A percentile compares a stretch with the other conserved stretches of the same genome.
Evolutionary conservation across 345 rosid species (phyloP).

Genomic region (Brassica cretica): DNA sequence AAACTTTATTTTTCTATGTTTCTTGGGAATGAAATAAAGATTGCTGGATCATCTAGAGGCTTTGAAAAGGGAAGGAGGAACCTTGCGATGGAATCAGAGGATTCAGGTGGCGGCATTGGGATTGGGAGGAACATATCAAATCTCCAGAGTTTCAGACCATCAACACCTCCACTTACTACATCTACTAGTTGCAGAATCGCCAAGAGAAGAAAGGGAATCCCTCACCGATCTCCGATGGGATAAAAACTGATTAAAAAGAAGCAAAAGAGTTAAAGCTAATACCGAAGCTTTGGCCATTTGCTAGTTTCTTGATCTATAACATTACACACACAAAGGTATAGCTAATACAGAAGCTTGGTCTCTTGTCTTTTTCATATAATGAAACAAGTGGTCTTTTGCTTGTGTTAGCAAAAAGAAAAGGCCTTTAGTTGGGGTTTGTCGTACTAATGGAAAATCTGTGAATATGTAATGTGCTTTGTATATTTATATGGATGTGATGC

Average conservation of each 20-base stretch:
- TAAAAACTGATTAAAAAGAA: neutral
- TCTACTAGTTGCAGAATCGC: slow-evolving; percentile 52
- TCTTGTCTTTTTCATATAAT: neutral
- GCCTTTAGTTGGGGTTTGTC: slow-evolving; percentile 26
- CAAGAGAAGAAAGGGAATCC: slow-evolving; percentile 96
- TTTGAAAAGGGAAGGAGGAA: slow-evolving; percentile 57
- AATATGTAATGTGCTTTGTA: slow-evolving; percentile 37
- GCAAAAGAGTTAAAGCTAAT: neutral
- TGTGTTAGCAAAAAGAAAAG: slow-evolving; percentile 6
- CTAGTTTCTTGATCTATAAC: slow-evolving; percentile 31
- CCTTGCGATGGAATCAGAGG: slow-evolving; percentile 64
- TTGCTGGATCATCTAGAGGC: slow-evolving; percentile 68
- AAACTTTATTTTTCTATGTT: slow-evolving; percentile 1
- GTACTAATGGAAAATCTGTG: slow-evolving; percentile 31
- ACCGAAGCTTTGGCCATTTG: slow-evolving; percentile 21
- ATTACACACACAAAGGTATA: slow-evolving; percentile 16
- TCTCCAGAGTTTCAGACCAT: slow-evolving; percentile 67
- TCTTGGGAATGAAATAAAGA: slow-evolving; percentile 44
- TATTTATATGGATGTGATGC: slow-evolving; percentile 27
- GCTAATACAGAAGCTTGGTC: slow-evolving; percentile 28
- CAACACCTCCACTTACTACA: slow-evolving; percentile 90
- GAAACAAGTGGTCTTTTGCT: slow-evolving; percentile 8
- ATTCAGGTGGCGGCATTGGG: slow-evolving; percentile 69
- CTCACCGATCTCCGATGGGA: slow-evolving; percentile 94
- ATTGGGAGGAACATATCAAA: slow-evolving; percentile 40